Evolutionary conservation across 805 yeast species (phyloP).

Genomic region (Wickerhamomyces subpelliculosus): DNA sequence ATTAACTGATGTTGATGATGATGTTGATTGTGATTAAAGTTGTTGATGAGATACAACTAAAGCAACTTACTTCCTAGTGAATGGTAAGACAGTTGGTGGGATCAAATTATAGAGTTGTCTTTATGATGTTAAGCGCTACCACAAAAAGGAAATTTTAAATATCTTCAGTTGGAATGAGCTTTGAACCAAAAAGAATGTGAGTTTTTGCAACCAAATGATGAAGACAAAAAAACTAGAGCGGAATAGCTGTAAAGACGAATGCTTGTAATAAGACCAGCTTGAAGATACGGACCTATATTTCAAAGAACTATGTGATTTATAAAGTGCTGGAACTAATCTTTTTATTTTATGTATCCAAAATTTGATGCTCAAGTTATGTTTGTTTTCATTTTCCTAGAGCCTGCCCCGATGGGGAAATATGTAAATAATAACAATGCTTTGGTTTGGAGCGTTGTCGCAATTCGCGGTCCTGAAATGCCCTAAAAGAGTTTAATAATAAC

Average conservation of each 20-base stretch:
- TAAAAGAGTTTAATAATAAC: slow-evolving; percentile 1
- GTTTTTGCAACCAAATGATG: not conserved
- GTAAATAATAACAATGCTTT: slow-evolving; percentile 19
- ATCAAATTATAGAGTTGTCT: not conserved
- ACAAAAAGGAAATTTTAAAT: not conserved
- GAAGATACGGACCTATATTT: too few relatives aligned
- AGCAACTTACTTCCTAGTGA: too few relatives aligned
- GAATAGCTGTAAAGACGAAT: too few relatives aligned
- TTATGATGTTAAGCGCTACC: not conserved
- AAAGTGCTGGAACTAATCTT: not conserved
- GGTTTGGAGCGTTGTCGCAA: slow-evolving; percentile 9
- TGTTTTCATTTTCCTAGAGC: slow-evolving; percentile 12
- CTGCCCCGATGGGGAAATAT: slow-evolving; percentile 13
- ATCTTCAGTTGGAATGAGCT: too few relatives aligned
- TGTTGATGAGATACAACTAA: too few relatives aligned
- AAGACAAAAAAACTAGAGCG: too few relatives aligned
- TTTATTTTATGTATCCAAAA: not conserved
- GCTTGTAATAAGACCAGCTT: not conserved
- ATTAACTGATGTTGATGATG: too few relatives aligned
- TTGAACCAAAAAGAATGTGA: not conserved
- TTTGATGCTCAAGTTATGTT: not conserved
- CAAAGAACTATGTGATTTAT: too few relatives aligned
- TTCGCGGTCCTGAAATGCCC: too few relatives aligned
- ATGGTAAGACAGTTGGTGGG: not conserved
- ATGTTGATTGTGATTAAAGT: too few relatives aligned